Evolutionary conservation across 75 land plant genomes (phyloP).

Genomic region (Isoetes taiwanensis): DNA sequence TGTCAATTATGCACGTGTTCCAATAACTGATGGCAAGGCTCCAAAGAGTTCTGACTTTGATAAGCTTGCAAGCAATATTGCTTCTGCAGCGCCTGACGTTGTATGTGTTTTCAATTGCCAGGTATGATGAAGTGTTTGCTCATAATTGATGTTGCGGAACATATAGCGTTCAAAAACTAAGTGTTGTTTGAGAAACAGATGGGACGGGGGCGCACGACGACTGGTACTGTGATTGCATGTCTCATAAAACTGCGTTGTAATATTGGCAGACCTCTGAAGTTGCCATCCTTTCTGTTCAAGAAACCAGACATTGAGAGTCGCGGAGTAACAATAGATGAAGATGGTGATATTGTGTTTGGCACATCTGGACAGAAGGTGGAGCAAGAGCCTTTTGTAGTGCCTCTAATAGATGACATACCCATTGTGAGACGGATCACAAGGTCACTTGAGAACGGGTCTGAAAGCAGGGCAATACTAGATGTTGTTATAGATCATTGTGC

Average conservation of each 20-base stretch:
- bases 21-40: slow-evolving; percentile 98
- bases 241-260: slow-evolving; percentile 74
- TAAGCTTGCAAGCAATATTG: slow-evolving; percentile 52
- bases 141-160: not conserved
- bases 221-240: slow-evolving; percentile 97
- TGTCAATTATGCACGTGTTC: slow-evolving; percentile 88
- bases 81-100: slow-evolving; percentile 66
- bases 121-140: slow-evolving; percentile 23
- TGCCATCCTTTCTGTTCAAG: slow-evolving; percentile 18
- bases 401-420: slow-evolving; percentile 78
- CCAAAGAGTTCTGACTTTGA: slow-evolving; percentile 98
- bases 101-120: slow-evolving; percentile 95
- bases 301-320: slow-evolving; percentile 33
- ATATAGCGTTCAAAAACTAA: not conserved
- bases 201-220: slow-evolving; percentile 94
- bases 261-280: slow-evolving; percentile 57
- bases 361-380: slow-evolving; percentile 11
- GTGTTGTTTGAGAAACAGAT: slow-evolving; percentile 37
- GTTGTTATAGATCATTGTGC: slow-evolving; percentile 91
- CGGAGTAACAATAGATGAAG: slow-evolving; percentile 68
- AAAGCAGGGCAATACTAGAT: slow-evolving; percentile 72
- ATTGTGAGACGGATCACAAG: slow-evolving; percentile 75
- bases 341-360: slow-evolving; percentile 15
- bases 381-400: slow-evolving; percentile 15
- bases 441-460: slow-evolving; percentile 79